Evolutionary conservation across 805 yeast species (phyloP).

Genomic region (Priceomyces melissophilus): DNA sequence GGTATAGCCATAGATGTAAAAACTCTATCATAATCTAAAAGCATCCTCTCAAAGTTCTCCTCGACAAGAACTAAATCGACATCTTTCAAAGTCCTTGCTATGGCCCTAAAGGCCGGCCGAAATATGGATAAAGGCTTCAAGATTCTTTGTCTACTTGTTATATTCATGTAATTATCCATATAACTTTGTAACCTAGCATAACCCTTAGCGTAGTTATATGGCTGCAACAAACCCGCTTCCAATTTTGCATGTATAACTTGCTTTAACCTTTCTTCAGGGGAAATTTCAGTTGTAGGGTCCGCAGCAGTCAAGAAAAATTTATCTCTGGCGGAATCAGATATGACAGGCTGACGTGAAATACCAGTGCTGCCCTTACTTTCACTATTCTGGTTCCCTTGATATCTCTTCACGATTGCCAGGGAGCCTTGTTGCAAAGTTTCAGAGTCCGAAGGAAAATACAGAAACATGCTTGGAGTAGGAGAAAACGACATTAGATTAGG

Average conservation of each 20-base stretch:
- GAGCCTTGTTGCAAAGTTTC: slow-evolving; percentile 1
- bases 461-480: slow-evolving; percentile 22
- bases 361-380: slow-evolving; percentile 1
- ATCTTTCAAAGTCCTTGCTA: slow-evolving; percentile 85
- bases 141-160: slow-evolving; percentile 77
- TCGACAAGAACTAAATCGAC: slow-evolving; percentile 89
- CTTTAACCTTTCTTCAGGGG: slow-evolving; percentile 89
- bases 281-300: slow-evolving; percentile 90
- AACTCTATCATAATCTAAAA: slow-evolving; percentile 88
- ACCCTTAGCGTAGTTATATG: slow-evolving; percentile 91
- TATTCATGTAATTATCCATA: slow-evolving; percentile 90
- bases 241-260: slow-evolving; percentile 92
- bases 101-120: slow-evolving; percentile 90
- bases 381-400: not conserved
- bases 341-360: slow-evolving; percentile 29
- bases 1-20: slow-evolving; percentile 98
- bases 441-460: slow-evolving; percentile 9
- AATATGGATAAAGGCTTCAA: slow-evolving; percentile 80
- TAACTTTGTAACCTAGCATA: slow-evolving; percentile 85
- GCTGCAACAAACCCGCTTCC: slow-evolving; percentile 89
- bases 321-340: slow-evolving; percentile 80
- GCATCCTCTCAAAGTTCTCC: slow-evolving; percentile 90
- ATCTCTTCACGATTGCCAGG: slow-evolving; percentile 2
- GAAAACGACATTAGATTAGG: slow-evolving; percentile 26
- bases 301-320: slow-evolving; percentile 95